phyloP scores from a whole-genome alignment of 116 monocot species.

The Phalaenopsis hybrid region DNA sequence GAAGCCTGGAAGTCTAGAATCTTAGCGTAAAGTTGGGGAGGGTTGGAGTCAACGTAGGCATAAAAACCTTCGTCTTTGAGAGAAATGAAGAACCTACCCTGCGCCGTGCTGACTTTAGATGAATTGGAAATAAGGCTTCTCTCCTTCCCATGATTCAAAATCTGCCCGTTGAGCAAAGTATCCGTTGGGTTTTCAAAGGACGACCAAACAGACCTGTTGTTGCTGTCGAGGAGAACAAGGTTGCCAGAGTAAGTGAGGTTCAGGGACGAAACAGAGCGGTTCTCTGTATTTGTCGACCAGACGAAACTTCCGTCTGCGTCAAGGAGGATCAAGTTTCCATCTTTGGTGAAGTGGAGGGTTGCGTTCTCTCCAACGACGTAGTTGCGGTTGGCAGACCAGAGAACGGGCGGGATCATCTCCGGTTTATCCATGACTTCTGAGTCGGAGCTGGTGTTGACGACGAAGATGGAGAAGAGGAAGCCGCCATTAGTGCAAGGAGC shows the following conservation, averaged over 20 bases:
- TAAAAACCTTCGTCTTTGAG: slow-evolving; percentile 8
- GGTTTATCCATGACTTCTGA: not conserved
- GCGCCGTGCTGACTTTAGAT: not conserved
- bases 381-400: slow-evolving; percentile 27
- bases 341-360: slow-evolving; percentile 17
- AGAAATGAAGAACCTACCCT: slow-evolving; percentile 19
- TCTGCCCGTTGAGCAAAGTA: slow-evolving; percentile 26
- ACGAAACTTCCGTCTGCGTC: slow-evolving; percentile 21
- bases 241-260: slow-evolving; percentile 18
- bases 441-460: not conserved
- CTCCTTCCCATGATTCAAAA: slow-evolving; percentile 14
- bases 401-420: not conserved
- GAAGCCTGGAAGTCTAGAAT: not conserved
- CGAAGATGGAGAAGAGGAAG: slow-evolving; percentile 24
- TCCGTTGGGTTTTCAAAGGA: slow-evolving; percentile 49
- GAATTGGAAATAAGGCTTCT: slow-evolving; percentile 23
- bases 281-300: slow-evolving; percentile 24
- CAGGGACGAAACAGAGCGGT: slow-evolving; percentile 10
- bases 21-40: slow-evolving; percentile 25
- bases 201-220: slow-evolving; percentile 18
- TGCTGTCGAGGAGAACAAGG: slow-evolving; percentile 23
- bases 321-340: slow-evolving; percentile 20
- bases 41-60: slow-evolving; percentile 17
- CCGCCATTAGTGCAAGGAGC: not conserved
- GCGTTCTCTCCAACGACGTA: slow-evolving; percentile 19